Base-by-base conservation (phyloP, 2,329 filamentous ascomycete genomes). In the Cladobotryum protrusum region DNA sequence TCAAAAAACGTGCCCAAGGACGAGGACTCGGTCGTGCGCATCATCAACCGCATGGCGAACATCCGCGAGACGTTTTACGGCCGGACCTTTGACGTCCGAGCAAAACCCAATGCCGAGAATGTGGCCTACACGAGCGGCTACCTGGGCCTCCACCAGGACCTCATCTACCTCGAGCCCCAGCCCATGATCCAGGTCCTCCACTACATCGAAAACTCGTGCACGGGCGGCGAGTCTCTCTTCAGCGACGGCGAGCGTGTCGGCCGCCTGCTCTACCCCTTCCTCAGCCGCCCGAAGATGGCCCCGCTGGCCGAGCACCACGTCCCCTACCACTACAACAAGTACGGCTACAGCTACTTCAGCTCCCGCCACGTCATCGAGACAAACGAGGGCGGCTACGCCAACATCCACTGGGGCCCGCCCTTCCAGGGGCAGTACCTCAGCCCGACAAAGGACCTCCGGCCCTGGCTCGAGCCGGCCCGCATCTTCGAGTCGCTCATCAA, bases 31-130 rank as follows among this genome's bases (percentile, higher is more conserved):
- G 85, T 96, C 4, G 76, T 80, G 36, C 69, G 74, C 18, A 82
- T 97, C 51, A 86, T 83, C 2, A 73, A 75, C 4, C 80, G 83
- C 46, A 87, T 97, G 52, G 91, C 90, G 1, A 80, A 80, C 33
- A 71, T 96, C 20, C 86, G 89, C 61, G 83, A 89, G 59, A 93
- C 91, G 7, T 93, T 97, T 63, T 97, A 97, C 67, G 93, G 93
- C 39, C 75, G 78, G 58, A 95, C 89, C 0, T 97, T 91, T 83
- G 87, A 96, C 67, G 92, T 97, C 12, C 81, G 83, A 48, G 89
- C 85, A 3, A 86, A 95, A 47, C 85, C 86, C 1, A 67, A 88
- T 49, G 89, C 91, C 19, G 90, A 92, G 63, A 97, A 97, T 64
- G 87, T 96, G 4, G 92, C 93, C 9, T 90, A 97, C 70, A 96